Evolutionary conservation across 345 rosid genomes (phyloP), one percentile per base, ranked within the genome.

Genomic region (Durio zibethinus): DNA sequence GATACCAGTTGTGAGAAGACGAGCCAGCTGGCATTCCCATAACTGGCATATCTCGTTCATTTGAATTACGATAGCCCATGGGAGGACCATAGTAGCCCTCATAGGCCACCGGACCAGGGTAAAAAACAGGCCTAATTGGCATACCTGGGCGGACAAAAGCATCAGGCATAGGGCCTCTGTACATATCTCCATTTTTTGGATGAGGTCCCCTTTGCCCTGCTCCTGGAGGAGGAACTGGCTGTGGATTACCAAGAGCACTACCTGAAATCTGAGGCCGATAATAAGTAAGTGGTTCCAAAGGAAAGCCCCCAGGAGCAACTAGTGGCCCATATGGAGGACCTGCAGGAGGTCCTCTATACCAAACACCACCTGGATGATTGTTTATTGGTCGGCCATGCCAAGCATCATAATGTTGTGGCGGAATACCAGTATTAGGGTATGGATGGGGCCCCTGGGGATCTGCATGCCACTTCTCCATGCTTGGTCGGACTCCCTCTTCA

Each of bases 321-420:
- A 97, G 92, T 16, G 91, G 71, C 31, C 94, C 94, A 81, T 87
- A 94, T 47, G 98, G 90, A 21, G 89, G 97, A 42, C 87, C 93
- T n/a, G 88, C 85, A 6, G 91, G 90, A 83, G 92, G 97, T 65
- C 91, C 97, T 87, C 95, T 85, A 81, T 89, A 96, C 99, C 99
- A 94, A 79, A 85, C 90, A 82, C 92, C 94, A 79, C 91, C 90
- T 48, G 90, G 94, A 84, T 89, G 94, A 87, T 88, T 90, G 88
- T 86, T 97, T 54, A 91, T 85, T 15, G 94, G 94, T 66, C 91
- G 93, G 35, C 92, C 94, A 83, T 74, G 98, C 97, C 94, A 97
- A 74, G 87, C 80, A 82, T 88, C 94, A 83, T 79, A 87, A 66
- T 90, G 94, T 77, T 87, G 95, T 57, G 93, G 93, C 16, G 81